Evolutionary conservation across 306 rosid genomes (phyloP).

Genomic region (Sophora flavescens): DNA sequence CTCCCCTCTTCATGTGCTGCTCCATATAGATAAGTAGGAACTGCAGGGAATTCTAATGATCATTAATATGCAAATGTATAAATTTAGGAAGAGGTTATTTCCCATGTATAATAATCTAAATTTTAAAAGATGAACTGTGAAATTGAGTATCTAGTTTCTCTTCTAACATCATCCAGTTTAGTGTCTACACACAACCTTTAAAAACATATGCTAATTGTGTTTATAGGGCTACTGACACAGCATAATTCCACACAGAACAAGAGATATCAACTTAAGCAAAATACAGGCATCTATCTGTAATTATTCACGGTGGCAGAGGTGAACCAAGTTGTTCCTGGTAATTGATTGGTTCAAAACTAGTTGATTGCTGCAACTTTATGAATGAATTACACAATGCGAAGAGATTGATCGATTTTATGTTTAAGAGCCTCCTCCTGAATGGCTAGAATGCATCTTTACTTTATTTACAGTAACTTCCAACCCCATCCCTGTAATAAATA

Average conservation of each 20-base stretch:
- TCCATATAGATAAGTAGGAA: conserved; percentile 82
- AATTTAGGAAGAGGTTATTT: conserved; percentile 8
- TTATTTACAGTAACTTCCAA: not conserved
- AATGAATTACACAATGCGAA: not conserved
- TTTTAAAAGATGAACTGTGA: conserved; percentile 23
- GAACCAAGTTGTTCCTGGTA: not conserved
- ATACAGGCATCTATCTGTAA: not conserved
- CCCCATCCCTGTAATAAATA: not conserved
- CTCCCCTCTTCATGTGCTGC: conserved; percentile 84
- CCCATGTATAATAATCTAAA: not conserved
- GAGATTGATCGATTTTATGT: not conserved
- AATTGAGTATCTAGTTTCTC: conserved; percentile 12
- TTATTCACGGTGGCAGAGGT: not conserved
- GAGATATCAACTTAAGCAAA: not conserved
- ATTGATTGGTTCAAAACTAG: not conserved
- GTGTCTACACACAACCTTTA: not conserved
- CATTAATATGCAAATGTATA: conserved; percentile 34
- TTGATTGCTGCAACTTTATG: not conserved
- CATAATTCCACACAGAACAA: not conserved
- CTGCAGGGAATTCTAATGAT: conserved; percentile 57
- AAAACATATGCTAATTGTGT: not conserved
- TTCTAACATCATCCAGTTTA: not conserved
- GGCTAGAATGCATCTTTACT: not conserved
- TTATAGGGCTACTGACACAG: conserved; percentile 2
- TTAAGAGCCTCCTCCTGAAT: not conserved